These are phyloP conservation scores for Pestalotiopsis sp. DNA, from an alignment of 2,329 filamentous ascomycete genomes.

Conservation along the genomic window DNA sequence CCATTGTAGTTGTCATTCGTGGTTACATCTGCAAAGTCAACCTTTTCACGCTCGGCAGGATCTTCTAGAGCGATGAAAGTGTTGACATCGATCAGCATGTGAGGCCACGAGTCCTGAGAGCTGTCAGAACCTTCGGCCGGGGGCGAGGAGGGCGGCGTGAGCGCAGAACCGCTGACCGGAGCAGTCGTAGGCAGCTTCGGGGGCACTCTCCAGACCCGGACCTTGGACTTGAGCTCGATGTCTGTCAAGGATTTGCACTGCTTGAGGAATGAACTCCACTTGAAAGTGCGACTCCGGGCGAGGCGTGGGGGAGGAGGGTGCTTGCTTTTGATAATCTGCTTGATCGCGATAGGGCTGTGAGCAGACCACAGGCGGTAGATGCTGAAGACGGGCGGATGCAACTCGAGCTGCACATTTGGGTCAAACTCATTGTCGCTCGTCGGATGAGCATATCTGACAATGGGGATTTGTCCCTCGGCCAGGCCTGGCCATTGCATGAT, in stretches of 20 bases:
- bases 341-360: slow-evolving; percentile 56
- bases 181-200: slow-evolving; percentile 41
- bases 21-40: slow-evolving; percentile 71
- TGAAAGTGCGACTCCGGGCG: slow-evolving; percentile 71
- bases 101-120: slow-evolving; percentile 36
- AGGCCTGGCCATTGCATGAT: slow-evolving; percentile 83
- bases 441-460: slow-evolving; percentile 78
- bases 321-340: slow-evolving; percentile 62
- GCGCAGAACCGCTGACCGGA: slow-evolving; percentile 37
- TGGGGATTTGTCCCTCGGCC: slow-evolving; percentile 68
- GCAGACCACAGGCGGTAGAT: slow-evolving; percentile 77
- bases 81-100: slow-evolving; percentile 62
- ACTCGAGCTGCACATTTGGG: slow-evolving; percentile 76
- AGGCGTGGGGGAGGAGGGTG: slow-evolving; percentile 65
- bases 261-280: slow-evolving; percentile 75
- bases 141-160: slow-evolving; percentile 31
- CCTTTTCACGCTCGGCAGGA: slow-evolving; percentile 64
- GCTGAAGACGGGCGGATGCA: slow-evolving; percentile 82
- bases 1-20: slow-evolving; percentile 79
- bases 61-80: slow-evolving; percentile 65
- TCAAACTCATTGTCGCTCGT: slow-evolving; percentile 61
- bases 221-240: slow-evolving; percentile 71
- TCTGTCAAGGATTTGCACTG: slow-evolving; percentile 69
- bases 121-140: slow-evolving; percentile 17
- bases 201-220: slow-evolving; percentile 74